Evolutionary conservation across 2,329 filamentous ascomycete species (phyloP).

Genomic region (Ramularia collo-cygni): DNA sequence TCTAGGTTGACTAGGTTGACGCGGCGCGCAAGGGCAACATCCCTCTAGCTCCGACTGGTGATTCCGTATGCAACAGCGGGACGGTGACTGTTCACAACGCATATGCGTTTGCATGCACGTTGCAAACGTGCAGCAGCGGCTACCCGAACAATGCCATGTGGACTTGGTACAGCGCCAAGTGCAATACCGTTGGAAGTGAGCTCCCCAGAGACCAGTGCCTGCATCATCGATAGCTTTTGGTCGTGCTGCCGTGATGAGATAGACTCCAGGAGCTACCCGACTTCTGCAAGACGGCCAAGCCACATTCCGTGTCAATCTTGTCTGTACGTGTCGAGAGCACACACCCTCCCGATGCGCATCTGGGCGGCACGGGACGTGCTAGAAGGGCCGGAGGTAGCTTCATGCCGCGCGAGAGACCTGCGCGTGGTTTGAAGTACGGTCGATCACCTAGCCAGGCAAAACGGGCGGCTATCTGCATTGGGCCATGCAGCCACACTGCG

Average conservation of each 20-base stretch:
- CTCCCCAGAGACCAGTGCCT: conserved; percentile 6
- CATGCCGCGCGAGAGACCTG: conserved; percentile 3
- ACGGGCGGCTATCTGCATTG: conserved; percentile 14
- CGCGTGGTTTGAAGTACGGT: conserved; percentile 14
- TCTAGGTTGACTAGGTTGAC: conserved; percentile 3
- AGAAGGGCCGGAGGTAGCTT: conserved; percentile 4
- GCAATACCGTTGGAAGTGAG: conserved; percentile 8
- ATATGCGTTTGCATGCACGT: conserved; percentile 11
- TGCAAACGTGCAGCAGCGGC: conserved; percentile 8
- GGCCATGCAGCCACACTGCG: conserved; percentile 11
- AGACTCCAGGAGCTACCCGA: conserved; percentile 13
- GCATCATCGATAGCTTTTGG: conserved; percentile 1
- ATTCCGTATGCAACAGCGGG: conserved; percentile 8
- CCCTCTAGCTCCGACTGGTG: conserved; percentile 13
- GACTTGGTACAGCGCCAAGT: conserved; percentile 9
- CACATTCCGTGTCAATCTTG: conserved; percentile 5
- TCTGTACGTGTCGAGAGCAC: conserved; percentile 1
- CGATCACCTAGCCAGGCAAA: conserved; percentile 11
- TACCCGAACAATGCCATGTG: conserved; percentile 17
- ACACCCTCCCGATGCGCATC: conserved; percentile 1
- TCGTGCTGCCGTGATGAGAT: conserved; percentile 2
- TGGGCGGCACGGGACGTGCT: conserved; percentile 8
- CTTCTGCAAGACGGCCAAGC: conserved; percentile 7
- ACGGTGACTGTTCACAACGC: conserved; percentile 8
- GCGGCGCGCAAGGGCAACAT: conserved; percentile 6